These are phyloP conservation scores for Spiraea crenata DNA, from an alignment of 331 rosid genomes.

Conservation along the genomic window DNA sequence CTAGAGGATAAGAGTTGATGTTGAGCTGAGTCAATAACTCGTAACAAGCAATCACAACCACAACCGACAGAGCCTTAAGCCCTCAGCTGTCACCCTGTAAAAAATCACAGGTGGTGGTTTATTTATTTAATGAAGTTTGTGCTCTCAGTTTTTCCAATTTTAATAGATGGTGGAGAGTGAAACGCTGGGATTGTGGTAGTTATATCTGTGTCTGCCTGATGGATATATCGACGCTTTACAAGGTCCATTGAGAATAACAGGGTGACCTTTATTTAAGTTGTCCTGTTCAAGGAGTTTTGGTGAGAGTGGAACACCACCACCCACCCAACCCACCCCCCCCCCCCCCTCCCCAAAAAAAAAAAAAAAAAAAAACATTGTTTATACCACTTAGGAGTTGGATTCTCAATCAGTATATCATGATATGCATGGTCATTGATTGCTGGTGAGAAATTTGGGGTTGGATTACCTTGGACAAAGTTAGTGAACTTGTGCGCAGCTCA, in stretches of 20 bases:
- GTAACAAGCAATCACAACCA: not conserved
- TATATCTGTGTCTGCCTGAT: not conserved
- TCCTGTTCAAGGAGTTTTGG: not conserved
- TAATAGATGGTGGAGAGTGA: not conserved
- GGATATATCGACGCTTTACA: not conserved
- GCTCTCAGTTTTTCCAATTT: slow-evolving; percentile 5
- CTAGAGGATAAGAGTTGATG: slow-evolving; percentile 5
- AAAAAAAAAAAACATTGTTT: not conserved
- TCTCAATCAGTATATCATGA: not conserved
- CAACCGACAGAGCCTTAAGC: not conserved
- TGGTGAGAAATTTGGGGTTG: not conserved
- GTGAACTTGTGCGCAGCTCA: not conserved
- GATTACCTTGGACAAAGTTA: slow-evolving; percentile 7
- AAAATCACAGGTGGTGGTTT: not conserved
- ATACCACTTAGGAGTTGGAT: not conserved
- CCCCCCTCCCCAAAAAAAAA: too few species aligned
- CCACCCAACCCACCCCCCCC: too few species aligned
- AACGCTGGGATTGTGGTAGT: not conserved
- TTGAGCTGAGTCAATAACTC: not conserved
- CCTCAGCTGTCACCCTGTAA: not conserved
- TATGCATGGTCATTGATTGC: not conserved
- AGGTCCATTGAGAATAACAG: not conserved
- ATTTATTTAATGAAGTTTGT: slow-evolving; percentile 2
- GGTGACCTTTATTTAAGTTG: not conserved
- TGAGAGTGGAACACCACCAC: slow-evolving; percentile 5